A percentile compares a stretch with the other conserved stretches of the same genome.
Conservation (phyloP, 768 basidiomycete genomes). For the Porphyrellus cyaneotinctus region DNA sequence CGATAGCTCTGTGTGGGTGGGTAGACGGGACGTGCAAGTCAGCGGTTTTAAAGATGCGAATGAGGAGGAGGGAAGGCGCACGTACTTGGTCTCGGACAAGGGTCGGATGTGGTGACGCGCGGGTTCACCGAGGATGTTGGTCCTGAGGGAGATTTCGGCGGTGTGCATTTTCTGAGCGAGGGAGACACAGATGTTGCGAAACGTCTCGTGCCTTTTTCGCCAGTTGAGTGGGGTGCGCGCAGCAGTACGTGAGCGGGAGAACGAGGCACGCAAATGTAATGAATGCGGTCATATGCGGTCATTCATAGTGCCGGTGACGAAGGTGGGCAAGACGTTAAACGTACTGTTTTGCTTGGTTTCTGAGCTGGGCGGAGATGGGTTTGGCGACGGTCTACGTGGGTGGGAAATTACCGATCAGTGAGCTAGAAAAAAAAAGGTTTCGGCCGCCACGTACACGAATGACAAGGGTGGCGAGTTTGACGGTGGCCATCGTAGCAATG, state of each 20-base stretch:
- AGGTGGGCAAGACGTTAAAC: conserved; percentile 18
- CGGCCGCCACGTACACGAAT: conserved; percentile 52
- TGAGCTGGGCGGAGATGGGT: conserved; percentile 68
- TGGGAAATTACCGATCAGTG: neutral
- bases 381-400: conserved; percentile 70
- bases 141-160: conserved; percentile 66
- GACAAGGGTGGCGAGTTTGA: conserved; percentile 68
- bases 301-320: neutral
- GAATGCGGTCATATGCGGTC: neutral
- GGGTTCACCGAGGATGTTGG: conserved; percentile 73
- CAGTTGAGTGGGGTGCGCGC: too few relatives aligned
- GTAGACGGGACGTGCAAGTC: too few relatives aligned
- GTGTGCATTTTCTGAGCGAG: conserved; percentile 78
- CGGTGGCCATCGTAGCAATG: conserved; percentile 53
- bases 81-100: conserved; percentile 69
- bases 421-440: neutral
- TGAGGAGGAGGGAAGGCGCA: neutral
- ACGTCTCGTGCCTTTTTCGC: conserved; percentile 58
- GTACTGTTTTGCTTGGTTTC: conserved; percentile 69
- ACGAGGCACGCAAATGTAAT: too few relatives aligned
- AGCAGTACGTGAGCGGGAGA: too few relatives aligned
- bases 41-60: too few relatives aligned
- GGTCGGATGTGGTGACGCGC: conserved; percentile 64
- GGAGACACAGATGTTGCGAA: conserved; percentile 64
- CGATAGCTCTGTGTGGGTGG: conserved; percentile 62